Evolutionary conservation across 768 basidiomycete genomes (phyloP).

Genomic region (Fomitopsis serialis): DNA sequence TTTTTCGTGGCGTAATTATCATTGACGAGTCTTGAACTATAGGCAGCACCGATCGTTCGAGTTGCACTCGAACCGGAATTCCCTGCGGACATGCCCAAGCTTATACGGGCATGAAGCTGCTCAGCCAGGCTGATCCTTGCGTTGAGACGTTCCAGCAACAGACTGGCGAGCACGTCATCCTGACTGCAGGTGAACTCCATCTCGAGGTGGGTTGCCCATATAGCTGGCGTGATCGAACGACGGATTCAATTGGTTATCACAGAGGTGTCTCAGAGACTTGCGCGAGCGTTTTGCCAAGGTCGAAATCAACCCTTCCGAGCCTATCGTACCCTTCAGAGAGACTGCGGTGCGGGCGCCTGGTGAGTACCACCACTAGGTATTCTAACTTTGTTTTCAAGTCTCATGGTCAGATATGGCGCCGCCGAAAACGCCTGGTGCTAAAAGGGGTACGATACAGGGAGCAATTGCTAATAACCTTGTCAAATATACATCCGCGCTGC

Average conservation of each 20-base stretch:
- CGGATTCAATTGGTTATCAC: slow-evolving; percentile 5
- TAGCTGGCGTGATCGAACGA: too few species aligned
- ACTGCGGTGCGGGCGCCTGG: slow-evolving; percentile 81
- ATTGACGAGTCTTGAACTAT: slow-evolving; percentile 1
- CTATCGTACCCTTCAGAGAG: slow-evolving; percentile 97
- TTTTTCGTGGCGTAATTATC: neutral
- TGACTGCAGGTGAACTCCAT: slow-evolving; percentile 94
- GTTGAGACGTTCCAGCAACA: slow-evolving; percentile 97
- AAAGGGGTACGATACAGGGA: slow-evolving; percentile 75
- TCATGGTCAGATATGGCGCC: slow-evolving; percentile 73
- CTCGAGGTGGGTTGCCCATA: slow-evolving; percentile 64
- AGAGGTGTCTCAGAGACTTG: slow-evolving; percentile 97
- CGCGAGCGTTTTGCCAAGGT: slow-evolving; percentile 91
- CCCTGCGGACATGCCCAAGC: slow-evolving; percentile 83
- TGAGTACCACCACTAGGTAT: slow-evolving; percentile 22
- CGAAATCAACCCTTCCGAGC: slow-evolving; percentile 89
- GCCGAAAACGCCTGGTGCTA: slow-evolving; percentile 63
- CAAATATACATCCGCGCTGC: slow-evolving; percentile 79
- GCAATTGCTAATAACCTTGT: slow-evolving; percentile 65
- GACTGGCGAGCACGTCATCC: slow-evolving; percentile 95
- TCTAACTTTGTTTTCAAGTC: neutral
- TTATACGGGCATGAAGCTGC: slow-evolving; percentile 83
- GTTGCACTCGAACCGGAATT: slow-evolving; percentile 86
- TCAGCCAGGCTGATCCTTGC: slow-evolving; percentile 94
- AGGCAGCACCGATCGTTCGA: slow-evolving; percentile 90